Percentiles rank a stretch among this genome's conserved stretches.
Conservation (phyloP, 2,329 filamentous ascomycete genomes). For the Colletotrichum orbiculare region DNA sequence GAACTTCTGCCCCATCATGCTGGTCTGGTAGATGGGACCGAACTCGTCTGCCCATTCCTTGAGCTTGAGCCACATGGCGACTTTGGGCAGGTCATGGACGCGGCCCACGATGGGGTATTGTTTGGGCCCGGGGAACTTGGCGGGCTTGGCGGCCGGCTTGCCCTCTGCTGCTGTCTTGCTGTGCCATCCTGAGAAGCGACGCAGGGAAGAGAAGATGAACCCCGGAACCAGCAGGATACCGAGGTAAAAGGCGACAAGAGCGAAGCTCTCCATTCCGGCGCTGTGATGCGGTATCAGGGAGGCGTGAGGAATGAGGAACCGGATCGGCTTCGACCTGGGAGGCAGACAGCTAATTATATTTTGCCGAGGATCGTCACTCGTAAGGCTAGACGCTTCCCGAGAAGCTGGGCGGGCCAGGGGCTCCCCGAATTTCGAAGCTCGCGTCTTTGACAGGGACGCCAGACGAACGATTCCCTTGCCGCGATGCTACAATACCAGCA, state of each 20-base stretch:
- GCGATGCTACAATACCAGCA: too few species aligned
- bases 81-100: slow-evolving; percentile 59
- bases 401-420: too few species aligned
- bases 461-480: too few species aligned
- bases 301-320: too few species aligned
- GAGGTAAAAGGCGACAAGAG: slow-evolving; percentile 55
- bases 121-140: slow-evolving; percentile 56
- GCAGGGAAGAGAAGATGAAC: slow-evolving; percentile 53
- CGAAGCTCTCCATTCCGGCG: slow-evolving; percentile 50
- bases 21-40: slow-evolving; percentile 57
- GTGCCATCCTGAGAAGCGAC: slow-evolving; percentile 51
- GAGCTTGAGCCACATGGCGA: slow-evolving; percentile 62
- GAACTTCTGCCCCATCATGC: slow-evolving; percentile 52
- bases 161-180: background rate
- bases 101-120: slow-evolving; percentile 61
- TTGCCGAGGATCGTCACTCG: too few species aligned
- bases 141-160: slow-evolving; percentile 39
- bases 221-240: slow-evolving; percentile 53
- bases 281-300: too few species aligned
- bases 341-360: too few species aligned
- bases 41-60: slow-evolving; percentile 57
- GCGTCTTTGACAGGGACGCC: too few species aligned
- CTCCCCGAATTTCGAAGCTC: too few species aligned
- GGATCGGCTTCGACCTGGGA: too few species aligned
- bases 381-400: too few species aligned